Base-by-base conservation (phyloP, 805 yeast species). In the Henningerozyma blattae region DNA sequence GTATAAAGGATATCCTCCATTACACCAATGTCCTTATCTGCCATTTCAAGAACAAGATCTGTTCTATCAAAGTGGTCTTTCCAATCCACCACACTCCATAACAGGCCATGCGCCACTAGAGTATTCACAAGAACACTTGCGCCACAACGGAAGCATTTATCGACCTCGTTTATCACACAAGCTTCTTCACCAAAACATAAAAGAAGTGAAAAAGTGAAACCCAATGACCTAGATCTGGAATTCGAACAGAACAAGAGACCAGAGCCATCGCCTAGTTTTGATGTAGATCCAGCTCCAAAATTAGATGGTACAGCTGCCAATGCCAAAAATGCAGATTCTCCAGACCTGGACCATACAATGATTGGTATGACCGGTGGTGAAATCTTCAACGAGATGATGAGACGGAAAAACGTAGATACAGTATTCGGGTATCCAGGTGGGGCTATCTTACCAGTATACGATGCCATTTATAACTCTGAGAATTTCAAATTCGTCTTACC, bases 391-490 rank as follows among this genome's bases (percentile, higher is more conserved):
- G 97, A 89, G 61, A 91, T 91, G 97, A 91, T 91, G 97, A 68
- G 76, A 42, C 75, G 96, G 58, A 95, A 91, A 58, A 73, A 83
- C 35, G 98, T 91, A 37, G 96, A 91, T 59, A 85, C 95, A 39
- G 75, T 91, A 31, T 91, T 89, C 58, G 98, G 98, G 28, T 91
- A 91, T 65, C 94, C 98, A 35, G 98, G 98, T 52, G 98, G 98
- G 58, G 98, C 98, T 46, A 91, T 91, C 52, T 70, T 91, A 50
- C 97, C 98, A 12, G 98, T 91, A 18, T 91, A 81, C 55, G 98
- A 91, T 57, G 97, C 97, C 46, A 91, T 91, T 47, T 83, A 80
- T 68, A 81, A 89, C 65, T 82, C 95, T 15, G 76, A 78, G 37
- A 74, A 81, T 52, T 89, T 91, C 69, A 75, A 78, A 47, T 91